Evolutionary conservation across 352 stramenopile species (phyloP).

Genomic region (Plasmopara muralis): DNA sequence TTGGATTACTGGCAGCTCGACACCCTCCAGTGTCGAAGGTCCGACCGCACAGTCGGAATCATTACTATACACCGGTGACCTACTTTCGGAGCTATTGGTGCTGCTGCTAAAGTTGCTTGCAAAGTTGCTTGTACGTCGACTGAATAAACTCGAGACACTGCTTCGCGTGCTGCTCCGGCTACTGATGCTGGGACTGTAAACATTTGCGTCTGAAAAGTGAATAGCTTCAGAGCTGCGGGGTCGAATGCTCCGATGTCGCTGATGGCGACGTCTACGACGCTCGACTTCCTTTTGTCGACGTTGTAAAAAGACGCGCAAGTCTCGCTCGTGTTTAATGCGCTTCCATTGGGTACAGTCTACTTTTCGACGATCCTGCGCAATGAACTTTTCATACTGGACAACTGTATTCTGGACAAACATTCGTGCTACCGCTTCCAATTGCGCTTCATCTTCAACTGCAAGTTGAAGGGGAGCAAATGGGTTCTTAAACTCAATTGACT

Average conservation of each 20-base stretch:
- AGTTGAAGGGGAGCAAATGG: conserved; percentile 43
- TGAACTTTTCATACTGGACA: conserved; percentile 45
- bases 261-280: conserved; percentile 25
- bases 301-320: conserved; percentile 41
- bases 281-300: conserved; percentile 30
- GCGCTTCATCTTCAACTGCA: conserved; percentile 27
- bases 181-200: conserved; percentile 15
- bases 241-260: conserved; percentile 19
- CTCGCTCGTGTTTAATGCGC: conserved; percentile 40
- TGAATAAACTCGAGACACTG: conserved; percentile 23
- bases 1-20: conserved; percentile 35
- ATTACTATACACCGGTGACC: conserved; percentile 9
- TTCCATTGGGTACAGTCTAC: conserved; percentile 45
- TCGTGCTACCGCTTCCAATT: conserved; percentile 35
- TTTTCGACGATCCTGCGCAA: conserved; percentile 31
- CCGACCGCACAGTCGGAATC: conserved; percentile 15
- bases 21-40: neutral
- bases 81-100: conserved; percentile 26
- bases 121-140: conserved; percentile 22
- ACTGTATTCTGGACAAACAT: conserved; percentile 46
- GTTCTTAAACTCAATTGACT: conserved; percentile 31
- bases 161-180: conserved; percentile 24
- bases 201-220: conserved; percentile 19
- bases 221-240: conserved; percentile 14
- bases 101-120: conserved; percentile 19